Evolutionary conservation across 306 rosid genomes (phyloP).

Genomic region (Betula pendula): DNA sequence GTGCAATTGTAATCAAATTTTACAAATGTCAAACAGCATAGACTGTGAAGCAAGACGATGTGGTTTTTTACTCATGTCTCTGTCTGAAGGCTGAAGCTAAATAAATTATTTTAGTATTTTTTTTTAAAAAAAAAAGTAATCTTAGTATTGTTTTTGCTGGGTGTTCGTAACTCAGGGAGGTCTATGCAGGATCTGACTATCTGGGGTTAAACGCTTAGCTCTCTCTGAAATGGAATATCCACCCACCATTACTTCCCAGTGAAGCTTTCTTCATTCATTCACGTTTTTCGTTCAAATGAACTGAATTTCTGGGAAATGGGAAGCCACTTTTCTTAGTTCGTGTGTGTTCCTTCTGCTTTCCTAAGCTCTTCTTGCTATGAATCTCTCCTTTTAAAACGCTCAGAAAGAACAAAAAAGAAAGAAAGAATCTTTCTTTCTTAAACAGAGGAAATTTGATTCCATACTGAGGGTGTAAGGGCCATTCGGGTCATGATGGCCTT

Average conservation of each 20-base stretch:
- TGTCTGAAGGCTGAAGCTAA: too few species aligned
- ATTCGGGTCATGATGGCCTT: not conserved
- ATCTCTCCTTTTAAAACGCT: too few species aligned
- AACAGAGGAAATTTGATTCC: not conserved
- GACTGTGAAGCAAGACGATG: too few species aligned
- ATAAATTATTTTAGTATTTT: too few species aligned
- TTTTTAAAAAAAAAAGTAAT: too few species aligned
- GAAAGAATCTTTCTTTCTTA: not conserved
- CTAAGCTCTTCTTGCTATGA: not conserved
- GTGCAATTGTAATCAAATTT: too few species aligned
- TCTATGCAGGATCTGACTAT: slow-evolving; percentile 9
- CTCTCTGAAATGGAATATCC: not conserved
- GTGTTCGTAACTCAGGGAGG: slow-evolving; percentile 29
- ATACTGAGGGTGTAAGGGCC: not conserved
- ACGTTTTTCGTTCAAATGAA: not conserved
- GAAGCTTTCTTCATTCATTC: not conserved
- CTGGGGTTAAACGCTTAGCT: slow-evolving; percentile 11
- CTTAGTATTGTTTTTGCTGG: not conserved
- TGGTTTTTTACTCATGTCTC: too few species aligned
- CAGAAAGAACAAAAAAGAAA: too few species aligned
- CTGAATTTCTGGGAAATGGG: not conserved
- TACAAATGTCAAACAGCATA: too few species aligned
- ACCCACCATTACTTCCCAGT: not conserved
- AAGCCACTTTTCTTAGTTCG: not conserved
- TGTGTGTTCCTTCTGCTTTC: not conserved